A percentile compares a stretch with the other conserved stretches of the same genome.
phyloP scores from a whole-genome alignment of 352 stramenopile species.

The Phytopythium helicoides region DNA sequence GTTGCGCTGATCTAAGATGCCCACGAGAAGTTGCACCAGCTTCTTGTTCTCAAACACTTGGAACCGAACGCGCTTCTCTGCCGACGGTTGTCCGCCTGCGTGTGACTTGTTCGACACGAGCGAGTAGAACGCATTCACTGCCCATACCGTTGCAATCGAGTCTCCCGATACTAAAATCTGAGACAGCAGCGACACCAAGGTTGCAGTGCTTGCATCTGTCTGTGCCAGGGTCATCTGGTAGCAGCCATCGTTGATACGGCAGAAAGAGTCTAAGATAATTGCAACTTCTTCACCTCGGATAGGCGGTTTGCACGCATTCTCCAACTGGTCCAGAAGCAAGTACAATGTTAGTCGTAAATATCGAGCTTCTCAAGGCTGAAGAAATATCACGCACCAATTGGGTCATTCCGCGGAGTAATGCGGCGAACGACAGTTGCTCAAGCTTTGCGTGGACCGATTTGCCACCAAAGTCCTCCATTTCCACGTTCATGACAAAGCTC shows the following conservation, averaged over 20 bases:
- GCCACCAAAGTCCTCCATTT: constrained; percentile 52
- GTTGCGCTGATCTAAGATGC: constrained; percentile 46
- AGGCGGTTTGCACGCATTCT: constrained; percentile 61
- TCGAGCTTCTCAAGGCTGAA: neutral
- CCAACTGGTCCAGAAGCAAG: constrained; percentile 29
- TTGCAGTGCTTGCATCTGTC: constrained; percentile 36
- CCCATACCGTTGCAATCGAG: constrained; percentile 51
- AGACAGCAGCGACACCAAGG: constrained; percentile 34
- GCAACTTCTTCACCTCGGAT: constrained; percentile 63
- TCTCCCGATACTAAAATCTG: constrained; percentile 55
- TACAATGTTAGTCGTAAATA: constrained; percentile 6
- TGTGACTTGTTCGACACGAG: constrained; percentile 50
- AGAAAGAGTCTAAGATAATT: constrained; percentile 70
- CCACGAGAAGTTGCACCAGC: constrained; percentile 50
- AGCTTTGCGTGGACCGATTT: constrained; percentile 43
- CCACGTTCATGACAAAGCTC: constrained; percentile 71
- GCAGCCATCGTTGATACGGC: constrained; percentile 66
- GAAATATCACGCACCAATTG: constrained; percentile 46
- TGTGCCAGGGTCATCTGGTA: constrained; percentile 60
- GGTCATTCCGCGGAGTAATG: constrained; percentile 50
- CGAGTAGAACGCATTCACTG: constrained; percentile 61
- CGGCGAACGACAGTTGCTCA: constrained; percentile 53
- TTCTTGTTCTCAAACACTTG: constrained; percentile 68
- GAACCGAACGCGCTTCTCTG: constrained; percentile 55
- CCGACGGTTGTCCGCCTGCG: constrained; percentile 29